Conservation (phyloP, 1,284 basidiomycete species). For the Trichosporon inkin region DNA sequence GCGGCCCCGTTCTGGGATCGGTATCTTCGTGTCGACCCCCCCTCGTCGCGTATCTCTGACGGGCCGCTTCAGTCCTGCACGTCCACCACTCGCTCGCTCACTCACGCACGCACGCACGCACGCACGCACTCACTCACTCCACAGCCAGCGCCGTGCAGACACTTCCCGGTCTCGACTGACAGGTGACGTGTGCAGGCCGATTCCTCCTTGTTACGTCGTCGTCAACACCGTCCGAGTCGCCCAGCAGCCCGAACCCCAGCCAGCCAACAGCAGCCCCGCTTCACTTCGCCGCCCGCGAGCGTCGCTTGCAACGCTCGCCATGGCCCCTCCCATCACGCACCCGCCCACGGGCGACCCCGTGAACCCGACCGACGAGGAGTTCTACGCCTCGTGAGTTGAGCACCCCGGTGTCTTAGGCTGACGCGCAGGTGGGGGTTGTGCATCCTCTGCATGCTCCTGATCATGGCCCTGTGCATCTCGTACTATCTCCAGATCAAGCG, state of each 20-base stretch:
- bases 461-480: conserved; percentile 89
- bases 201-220: too few relatives aligned
- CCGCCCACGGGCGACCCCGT: conserved; percentile 34
- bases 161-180: too few relatives aligned
- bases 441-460: conserved; percentile 89
- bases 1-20: not conserved
- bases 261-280: not conserved
- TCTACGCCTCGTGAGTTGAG: conserved; percentile 65
- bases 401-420: not conserved
- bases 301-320: conserved; percentile 5
- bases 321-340: conserved; percentile 23
- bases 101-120: too few relatives aligned
- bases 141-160: too few relatives aligned
- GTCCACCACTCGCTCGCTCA: too few relatives aligned
- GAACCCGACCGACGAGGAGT: conserved; percentile 69
- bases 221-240: not conserved
- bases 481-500: conserved; percentile 97
- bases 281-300: not conserved
- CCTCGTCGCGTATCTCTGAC: not conserved
- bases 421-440: conserved; percentile 70
- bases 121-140: too few relatives aligned
- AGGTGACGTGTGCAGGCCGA: too few relatives aligned
- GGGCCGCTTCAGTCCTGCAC: not conserved
- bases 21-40: not conserved
- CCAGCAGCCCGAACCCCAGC: not conserved